Conservation (phyloP, 768 basidiomycete species). For the Piloderma croceum region DNA sequence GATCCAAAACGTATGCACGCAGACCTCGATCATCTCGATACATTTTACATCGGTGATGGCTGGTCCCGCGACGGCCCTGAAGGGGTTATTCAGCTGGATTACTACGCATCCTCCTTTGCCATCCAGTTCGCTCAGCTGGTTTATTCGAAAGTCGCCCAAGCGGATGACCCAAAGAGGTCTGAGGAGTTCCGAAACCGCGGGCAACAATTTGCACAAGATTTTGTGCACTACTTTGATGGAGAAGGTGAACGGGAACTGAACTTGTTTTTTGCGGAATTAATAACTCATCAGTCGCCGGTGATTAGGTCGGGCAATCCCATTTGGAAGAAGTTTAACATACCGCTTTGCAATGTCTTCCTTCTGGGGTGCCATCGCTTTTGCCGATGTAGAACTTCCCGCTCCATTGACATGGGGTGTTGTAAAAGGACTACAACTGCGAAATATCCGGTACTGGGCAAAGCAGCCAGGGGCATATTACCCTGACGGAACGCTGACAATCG, state of each 20-base stretch:
- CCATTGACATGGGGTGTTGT: slow-evolving; percentile 71
- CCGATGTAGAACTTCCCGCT: slow-evolving; percentile 60
- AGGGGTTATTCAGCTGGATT: slow-evolving; percentile 73
- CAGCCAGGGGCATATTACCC: slow-evolving; percentile 56
- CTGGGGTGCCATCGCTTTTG: slow-evolving; percentile 70
- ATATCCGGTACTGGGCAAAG: slow-evolving; percentile 65
- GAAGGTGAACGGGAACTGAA: slow-evolving; percentile 41
- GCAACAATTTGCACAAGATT: slow-evolving; percentile 57
- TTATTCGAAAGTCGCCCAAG: slow-evolving; percentile 60
- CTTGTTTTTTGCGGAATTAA: no score
- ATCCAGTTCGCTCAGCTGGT: slow-evolving; percentile 71
- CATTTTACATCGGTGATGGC: slow-evolving; percentile 70
- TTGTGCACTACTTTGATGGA: slow-evolving; percentile 70
- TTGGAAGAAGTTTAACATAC: slow-evolving; percentile 72
- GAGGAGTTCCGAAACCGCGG: slow-evolving; percentile 63
- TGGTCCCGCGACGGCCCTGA: slow-evolving; percentile 78
- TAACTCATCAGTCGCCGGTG: not conserved
- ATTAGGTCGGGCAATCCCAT: slow-evolving; percentile 66
- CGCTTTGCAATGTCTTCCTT: slow-evolving; percentile 80
- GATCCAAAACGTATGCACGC: slow-evolving; percentile 61
- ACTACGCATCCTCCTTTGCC: slow-evolving; percentile 75
- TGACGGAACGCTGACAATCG: slow-evolving; percentile 69
- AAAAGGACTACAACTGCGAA: slow-evolving; percentile 68
- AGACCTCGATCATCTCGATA: slow-evolving; percentile 71
- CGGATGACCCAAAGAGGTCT: slow-evolving; percentile 58